Evolutionary conservation across 352 stramenopile species (phyloP), one percentile per base, ranked within the genome.

Genomic region (Phytophthora cactorum): DNA sequence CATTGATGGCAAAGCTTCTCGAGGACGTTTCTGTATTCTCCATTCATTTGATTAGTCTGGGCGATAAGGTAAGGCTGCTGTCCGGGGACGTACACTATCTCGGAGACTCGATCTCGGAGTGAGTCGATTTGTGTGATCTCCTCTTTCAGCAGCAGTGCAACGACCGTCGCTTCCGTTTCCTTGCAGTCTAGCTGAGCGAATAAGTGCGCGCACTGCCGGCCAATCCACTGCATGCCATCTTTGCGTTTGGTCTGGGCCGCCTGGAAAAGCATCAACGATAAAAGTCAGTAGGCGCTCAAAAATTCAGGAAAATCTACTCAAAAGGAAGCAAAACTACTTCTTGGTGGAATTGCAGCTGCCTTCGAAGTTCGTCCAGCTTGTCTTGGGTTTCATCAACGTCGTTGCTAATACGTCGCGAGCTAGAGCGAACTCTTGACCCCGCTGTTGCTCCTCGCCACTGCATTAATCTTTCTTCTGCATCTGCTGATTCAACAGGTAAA

Each of bases 151-250:
- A 89, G 15, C 47, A 88, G 14, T 2, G 60, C 27, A 38, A 80
- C 49, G 8, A 89, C 56, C 38, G 72, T 77, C 5, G 77, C 72
- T 49, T 86, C 78, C 0, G 66, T 78, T 51, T 89, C 82, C 54
- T 84, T 85, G 52, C 77, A 80, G 52, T 88, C 82, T 4, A 91
- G 60, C 34, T 89, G 82, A 14, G 69, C 78, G 49, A 88, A 88
- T 70, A 91, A 61, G 52, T 87, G 78, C 15, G 77, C 80, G 25
- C 82, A 91, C 52, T 89, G 80, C 5, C 74, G 63, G 0, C 75
- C 77, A 44, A 91, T 89, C 78, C 72, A 87, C 32, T 77, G 56
- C 77, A 88, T 85, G 9, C 63, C 64, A 7, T 82, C 68, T 47
- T 84, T 88, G 17, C 73, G 67, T 27, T 77, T 74, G 3, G 7